Percentiles rank a stretch among this genome's conserved stretches.
phyloP scores from a whole-genome alignment of 371 early-diverging fungal species.

The Mucor piriformis region DNA sequence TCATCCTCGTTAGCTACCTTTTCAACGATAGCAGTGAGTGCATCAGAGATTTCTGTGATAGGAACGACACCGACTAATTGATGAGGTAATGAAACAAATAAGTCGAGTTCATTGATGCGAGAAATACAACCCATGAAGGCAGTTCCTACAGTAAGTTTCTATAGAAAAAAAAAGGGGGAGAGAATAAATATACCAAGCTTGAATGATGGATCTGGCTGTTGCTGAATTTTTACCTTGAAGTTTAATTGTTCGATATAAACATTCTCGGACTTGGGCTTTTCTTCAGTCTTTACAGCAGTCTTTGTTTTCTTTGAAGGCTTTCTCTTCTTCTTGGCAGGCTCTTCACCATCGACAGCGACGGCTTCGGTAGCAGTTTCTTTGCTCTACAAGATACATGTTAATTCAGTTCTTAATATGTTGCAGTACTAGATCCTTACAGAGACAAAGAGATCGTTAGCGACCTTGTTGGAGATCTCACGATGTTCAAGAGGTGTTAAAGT shows the following conservation, averaged over 20 bases:
- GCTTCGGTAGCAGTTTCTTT: slow-evolving; percentile 18
- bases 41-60: slow-evolving; percentile 79
- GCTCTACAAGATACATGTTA: slow-evolving; percentile 8
- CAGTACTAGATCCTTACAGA: slow-evolving; percentile 20
- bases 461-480: slow-evolving; percentile 76
- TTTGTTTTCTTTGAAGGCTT: slow-evolving; percentile 37
- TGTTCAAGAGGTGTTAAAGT: slow-evolving; percentile 83
- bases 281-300: slow-evolving; percentile 24
- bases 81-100: slow-evolving; percentile 78
- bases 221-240: slow-evolving; percentile 63
- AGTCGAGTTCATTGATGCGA: slow-evolving; percentile 78
- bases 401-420: neutral
- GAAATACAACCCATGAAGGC: slow-evolving; percentile 77
- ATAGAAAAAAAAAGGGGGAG: slow-evolving; percentile 6
- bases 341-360: slow-evolving; percentile 19
- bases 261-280: slow-evolving; percentile 47
- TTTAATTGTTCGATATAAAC: slow-evolving; percentile 58
- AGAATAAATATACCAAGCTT: neutral
- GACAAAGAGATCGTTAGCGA: slow-evolving; percentile 63
- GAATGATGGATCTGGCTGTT: neutral
- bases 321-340: slow-evolving; percentile 63
- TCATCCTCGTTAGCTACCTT: slow-evolving; percentile 64
- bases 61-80: slow-evolving; percentile 77
- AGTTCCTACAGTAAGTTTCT: slow-evolving; percentile 76
- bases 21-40: slow-evolving; percentile 65